phyloP scores from a whole-genome alignment of 2,329 filamentous ascomycete genomes.

The Byssochlamys sp. region DNA sequence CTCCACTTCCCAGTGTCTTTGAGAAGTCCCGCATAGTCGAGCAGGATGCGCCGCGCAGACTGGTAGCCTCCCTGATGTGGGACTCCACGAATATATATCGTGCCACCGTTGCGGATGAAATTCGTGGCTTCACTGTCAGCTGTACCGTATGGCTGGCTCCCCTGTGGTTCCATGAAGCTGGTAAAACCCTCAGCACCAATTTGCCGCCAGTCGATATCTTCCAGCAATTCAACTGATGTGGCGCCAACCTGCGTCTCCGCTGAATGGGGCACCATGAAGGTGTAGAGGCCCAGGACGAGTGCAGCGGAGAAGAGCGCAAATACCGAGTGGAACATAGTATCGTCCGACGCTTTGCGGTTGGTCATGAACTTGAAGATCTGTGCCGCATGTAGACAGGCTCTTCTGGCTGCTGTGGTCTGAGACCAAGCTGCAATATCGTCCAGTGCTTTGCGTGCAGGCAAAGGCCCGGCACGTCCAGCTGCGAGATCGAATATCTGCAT shows the following conservation, averaged over 20 bases:
- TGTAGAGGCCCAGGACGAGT: constrained; percentile 43
- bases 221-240: constrained; percentile 36
- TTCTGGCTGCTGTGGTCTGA: constrained; percentile 40
- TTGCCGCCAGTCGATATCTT: constrained; percentile 42
- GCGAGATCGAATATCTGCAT: constrained; percentile 45
- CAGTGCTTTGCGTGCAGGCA: constrained; percentile 39
- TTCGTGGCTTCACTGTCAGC: constrained; percentile 24
- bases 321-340: constrained; percentile 43
- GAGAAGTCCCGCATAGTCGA: constrained; percentile 45
- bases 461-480: constrained; percentile 41
- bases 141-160: constrained; percentile 16
- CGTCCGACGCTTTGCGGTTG: constrained; percentile 44
- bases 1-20: constrained; percentile 46
- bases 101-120: constrained; percentile 43
- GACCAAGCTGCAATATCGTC: constrained; percentile 44
- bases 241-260: constrained; percentile 16
- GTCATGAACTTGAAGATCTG: constrained; percentile 44
- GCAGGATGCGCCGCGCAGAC: constrained; percentile 41
- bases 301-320: constrained; percentile 43
- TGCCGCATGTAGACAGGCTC: constrained; percentile 44
- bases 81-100: constrained; percentile 40
- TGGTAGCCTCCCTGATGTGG: constrained; percentile 42
- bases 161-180: constrained; percentile 26
- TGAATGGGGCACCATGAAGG: constrained; percentile 37
- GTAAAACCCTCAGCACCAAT: constrained; percentile 40